Evolutionary conservation across 2,329 filamentous ascomycete genomes (phyloP), one percentile per base, ranked within the genome.

Genomic region (Epichloe hybrida): DNA sequence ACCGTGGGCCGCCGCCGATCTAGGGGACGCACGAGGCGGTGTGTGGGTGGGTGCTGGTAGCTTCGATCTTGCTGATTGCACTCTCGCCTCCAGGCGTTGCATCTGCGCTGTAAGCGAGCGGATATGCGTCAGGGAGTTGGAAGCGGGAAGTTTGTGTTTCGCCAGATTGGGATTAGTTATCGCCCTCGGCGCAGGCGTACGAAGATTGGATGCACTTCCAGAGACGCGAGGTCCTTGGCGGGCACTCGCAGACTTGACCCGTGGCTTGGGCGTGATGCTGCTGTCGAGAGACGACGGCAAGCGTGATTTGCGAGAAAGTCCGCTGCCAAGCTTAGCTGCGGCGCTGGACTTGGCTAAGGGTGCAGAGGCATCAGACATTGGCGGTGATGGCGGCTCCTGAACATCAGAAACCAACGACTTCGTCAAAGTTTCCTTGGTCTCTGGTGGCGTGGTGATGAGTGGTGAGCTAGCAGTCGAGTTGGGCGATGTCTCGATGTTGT

Each of bases 31-130:
- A 46, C 84, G 81, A 17, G 90, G 88, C 4, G 90, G 89, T 0
- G 86, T 93, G 50, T 74, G 76, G 7, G 80, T 76, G 2, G 90
- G 88, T 1, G 85, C 88, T 2, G 93, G 93, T 20, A 98, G 78
- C 68, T 93, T 95, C 39, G 91, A 96, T 58, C 89, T 83, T 17
- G 85, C 93, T 23, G 84, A 88, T 54, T 97, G 89, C 9, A 98
- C 91, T 43, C 93, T 81, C 55, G 93, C 88, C 66, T 97, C 93
- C 54, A 98, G 82, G 58, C 88, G 87, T 68, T 96, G 88, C 89
- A 97, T 96, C 69, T 97, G 93, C 31, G 88, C 90, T 52, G 94
- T 95, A 56, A 98, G 81, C 34, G 84, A 86, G 56, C 91, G 88
- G 61, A 98, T 95, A 65, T 98, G 93, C 57, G 86, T 86, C 47